Percentiles rank a stretch among this genome's conserved stretches.
Evolutionary conservation across 176 grass and related monocot species (phyloP).

Genomic region (Canna indica): DNA sequence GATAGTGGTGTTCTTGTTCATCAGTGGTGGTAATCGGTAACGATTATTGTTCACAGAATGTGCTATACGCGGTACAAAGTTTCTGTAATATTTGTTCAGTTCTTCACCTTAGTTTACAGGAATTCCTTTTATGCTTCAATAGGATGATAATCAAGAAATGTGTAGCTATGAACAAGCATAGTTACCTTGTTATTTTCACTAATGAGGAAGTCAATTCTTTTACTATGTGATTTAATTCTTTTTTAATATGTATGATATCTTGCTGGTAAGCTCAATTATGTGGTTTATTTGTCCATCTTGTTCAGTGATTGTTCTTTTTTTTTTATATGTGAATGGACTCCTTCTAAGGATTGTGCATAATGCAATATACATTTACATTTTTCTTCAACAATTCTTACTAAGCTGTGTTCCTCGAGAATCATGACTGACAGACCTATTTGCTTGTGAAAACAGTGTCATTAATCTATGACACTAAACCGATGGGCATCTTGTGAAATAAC

Average conservation of each 20-base stretch:
- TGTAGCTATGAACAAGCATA: not conserved
- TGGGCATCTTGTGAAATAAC: not conserved
- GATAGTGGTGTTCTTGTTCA: constrained; percentile 66
- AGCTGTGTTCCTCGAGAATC: too few relatives aligned
- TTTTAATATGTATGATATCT: not conserved
- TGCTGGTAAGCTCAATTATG: not conserved
- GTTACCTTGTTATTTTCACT: not conserved
- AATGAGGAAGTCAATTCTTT: not conserved
- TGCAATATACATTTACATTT: not conserved
- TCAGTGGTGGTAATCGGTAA: constrained; percentile 60
- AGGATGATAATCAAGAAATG: not conserved
- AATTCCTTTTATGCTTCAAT: not conserved
- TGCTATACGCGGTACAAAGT: constrained; percentile 1
- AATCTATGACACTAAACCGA: not conserved
- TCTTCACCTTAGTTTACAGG: constrained; percentile 3
- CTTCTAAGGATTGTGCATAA: not conserved
- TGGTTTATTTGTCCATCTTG: not conserved
- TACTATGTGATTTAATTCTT: not conserved
- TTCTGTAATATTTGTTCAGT: constrained; percentile 2
- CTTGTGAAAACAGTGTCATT: not conserved
- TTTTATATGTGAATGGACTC: not conserved
- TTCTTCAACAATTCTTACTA: not conserved
- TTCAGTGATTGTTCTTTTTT: not conserved
- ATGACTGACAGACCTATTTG: too few relatives aligned
- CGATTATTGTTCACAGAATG: not conserved